A percentile compares a stretch with the other conserved stretches of the same genome.
Conservation (phyloP, 2,329 filamentous ascomycete genomes). For the Lasiodiplodia citricola region DNA sequence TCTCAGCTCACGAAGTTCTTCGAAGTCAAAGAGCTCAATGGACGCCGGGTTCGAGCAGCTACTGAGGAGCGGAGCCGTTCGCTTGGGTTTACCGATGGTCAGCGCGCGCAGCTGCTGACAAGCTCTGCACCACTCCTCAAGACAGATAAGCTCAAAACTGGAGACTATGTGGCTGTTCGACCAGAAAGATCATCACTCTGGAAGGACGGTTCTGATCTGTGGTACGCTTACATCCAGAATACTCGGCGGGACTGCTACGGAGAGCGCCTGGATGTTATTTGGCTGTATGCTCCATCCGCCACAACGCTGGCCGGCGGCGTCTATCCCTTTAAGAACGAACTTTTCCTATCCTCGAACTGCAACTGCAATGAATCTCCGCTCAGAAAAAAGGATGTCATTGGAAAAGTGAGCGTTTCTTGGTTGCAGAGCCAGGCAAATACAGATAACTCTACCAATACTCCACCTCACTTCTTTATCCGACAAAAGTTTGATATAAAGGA, state of each 20-base stretch:
- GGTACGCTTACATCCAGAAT: slow-evolving; percentile 73
- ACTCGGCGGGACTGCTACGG: slow-evolving; percentile 46
- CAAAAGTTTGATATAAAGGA: slow-evolving; percentile 69
- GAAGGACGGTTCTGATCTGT: slow-evolving; percentile 61
- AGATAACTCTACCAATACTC: slow-evolving; percentile 31
- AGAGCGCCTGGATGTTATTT: slow-evolving; percentile 60
- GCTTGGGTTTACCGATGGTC: neutral
- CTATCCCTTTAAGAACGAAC: slow-evolving; percentile 74
- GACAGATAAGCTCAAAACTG: slow-evolving; percentile 31
- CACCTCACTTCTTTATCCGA: slow-evolving; percentile 62
- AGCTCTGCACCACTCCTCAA: neutral
- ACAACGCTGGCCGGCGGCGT: slow-evolving; percentile 71
- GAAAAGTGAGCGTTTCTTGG: slow-evolving; percentile 62
- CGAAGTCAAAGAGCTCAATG: neutral
- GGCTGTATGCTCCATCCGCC: slow-evolving; percentile 74
- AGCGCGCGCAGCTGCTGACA: neutral
- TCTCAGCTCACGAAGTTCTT: slow-evolving; percentile 36
- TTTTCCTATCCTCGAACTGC: slow-evolving; percentile 79
- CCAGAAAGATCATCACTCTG: slow-evolving; percentile 61
- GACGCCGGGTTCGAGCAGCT: neutral
- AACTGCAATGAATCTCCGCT: slow-evolving; percentile 66
- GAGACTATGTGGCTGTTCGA: slow-evolving; percentile 57
- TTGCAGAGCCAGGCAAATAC: slow-evolving; percentile 59
- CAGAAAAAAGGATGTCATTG: slow-evolving; percentile 60
- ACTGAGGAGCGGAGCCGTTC: neutral